Evolutionary conservation across 495 filamentous ascomycete species (phyloP), one percentile per base, ranked within the genome.

Genomic region (Monascus purpureus): DNA sequence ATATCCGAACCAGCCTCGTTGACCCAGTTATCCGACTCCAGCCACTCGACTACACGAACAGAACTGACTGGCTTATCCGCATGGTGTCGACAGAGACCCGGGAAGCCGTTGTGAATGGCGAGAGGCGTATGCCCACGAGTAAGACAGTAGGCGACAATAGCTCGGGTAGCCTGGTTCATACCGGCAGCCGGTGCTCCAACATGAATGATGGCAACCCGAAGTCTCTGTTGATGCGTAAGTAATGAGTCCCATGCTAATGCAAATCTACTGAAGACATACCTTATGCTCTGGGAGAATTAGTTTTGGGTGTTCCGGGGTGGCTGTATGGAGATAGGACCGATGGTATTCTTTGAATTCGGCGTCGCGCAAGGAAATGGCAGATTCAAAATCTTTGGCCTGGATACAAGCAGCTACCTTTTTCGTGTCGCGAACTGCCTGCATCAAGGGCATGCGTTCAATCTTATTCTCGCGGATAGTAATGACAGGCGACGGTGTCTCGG

Each of bases 381-480:
- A 62, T 8, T 77, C 74, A 41, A 95, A 99, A 32, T 93, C 77
- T 37, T 81, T 81, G 3, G 60, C 70, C 12, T 82, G 62, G 36
- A 99, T 95, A 19, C 79, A 79, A 39, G 61, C 67, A 4, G 86
- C 75, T 5, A 96, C 84, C 36, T 77, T 65, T 46, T 94, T 75
- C 3, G 92, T 96, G 36, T 76, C 68, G 30, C 69, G 59, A 1
- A 99, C 88, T 1, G 92, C 88, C 43, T 93, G 73, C 60, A 95
- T 76, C 8, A 99, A 61, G 13, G 84, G 79, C 39, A 80, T 86
- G 29, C 87, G 73, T 39, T 80, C 68, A 43, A 99, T 95, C 63
- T 99, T 95, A 67, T 99, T 99, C 64, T 99, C 92, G 32, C 76
- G 86, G 32, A 99, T 82, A 37, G 82, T 78, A 47, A 99, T 96